Evolutionary conservation across 768 basidiomycete species (phyloP).

Genomic region (Rhodotorula kratochvilovae): DNA sequence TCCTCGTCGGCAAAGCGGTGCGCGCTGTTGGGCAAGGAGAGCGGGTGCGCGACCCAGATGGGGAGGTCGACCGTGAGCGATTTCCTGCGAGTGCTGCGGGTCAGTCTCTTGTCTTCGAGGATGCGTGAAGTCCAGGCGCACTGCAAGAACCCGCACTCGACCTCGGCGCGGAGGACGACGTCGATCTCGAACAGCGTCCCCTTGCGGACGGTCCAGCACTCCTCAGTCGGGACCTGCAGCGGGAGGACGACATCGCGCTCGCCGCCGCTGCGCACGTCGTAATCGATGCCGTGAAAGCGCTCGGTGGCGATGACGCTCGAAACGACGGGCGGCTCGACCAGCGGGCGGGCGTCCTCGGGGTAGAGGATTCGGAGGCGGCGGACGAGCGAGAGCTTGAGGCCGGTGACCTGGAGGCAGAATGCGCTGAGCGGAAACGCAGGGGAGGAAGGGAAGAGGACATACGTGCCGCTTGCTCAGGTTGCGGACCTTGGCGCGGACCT

Average conservation of each 20-base stretch:
- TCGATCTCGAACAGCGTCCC: conserved; percentile 40
- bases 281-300: conserved; percentile 34
- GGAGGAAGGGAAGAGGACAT: conserved; percentile 1
- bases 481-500: conserved; percentile 21
- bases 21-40: conserved; percentile 34
- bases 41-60: conserved; percentile 38
- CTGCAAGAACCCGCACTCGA: conserved; percentile 36
- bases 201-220: conserved; percentile 34
- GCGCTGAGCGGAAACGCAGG: neutral
- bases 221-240: conserved; percentile 18
- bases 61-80: conserved; percentile 40
- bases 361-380: conserved; percentile 27
- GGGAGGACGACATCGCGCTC: conserved; percentile 17
- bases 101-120: neutral
- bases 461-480: conserved; percentile 38
- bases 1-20: conserved; percentile 16
- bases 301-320: conserved; percentile 17
- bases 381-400: conserved; percentile 35
- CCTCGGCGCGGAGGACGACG: conserved; percentile 24
- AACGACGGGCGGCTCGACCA: conserved; percentile 23
- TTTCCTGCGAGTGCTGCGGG: conserved; percentile 11
- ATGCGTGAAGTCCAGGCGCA: neutral
- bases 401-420: conserved; percentile 20
- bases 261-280: conserved; percentile 32
- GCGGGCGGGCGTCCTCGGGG: neutral